A percentile compares a stretch with the other conserved stretches of the same genome.
These are phyloP conservation scores for Tricholoma bakamatsutake DNA, from an alignment of 768 basidiomycete genomes.

Conservation along the genomic window DNA sequence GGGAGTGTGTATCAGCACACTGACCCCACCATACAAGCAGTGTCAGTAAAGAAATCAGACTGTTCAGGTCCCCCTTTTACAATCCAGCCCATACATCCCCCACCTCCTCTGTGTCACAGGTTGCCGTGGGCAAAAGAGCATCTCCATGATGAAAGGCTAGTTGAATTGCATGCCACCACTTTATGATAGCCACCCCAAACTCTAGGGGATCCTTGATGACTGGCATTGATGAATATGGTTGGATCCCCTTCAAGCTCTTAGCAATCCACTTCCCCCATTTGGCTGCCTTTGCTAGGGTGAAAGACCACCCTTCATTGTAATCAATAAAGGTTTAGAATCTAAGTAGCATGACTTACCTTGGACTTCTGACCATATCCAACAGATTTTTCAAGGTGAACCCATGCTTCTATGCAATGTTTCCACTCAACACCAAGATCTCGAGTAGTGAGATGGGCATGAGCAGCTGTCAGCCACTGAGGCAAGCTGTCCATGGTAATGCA, in stretches of 20 bases:
- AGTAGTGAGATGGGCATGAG: conserved; percentile 4
- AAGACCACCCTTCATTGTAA: neutral
- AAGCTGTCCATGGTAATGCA: neutral
- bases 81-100: too few relatives aligned
- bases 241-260: neutral
- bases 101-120: too few relatives aligned
- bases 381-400: conserved; percentile 2
- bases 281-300: neutral
- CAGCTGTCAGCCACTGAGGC: neutral
- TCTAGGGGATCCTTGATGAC: conserved; percentile 9
- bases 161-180: conserved; percentile 11
- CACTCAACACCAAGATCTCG: conserved; percentile 8
- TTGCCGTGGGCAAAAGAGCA: too few relatives aligned
- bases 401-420: conserved; percentile 5
- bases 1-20: neutral
- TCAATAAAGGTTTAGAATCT: neutral
- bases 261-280: conserved; percentile 14
- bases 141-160: too few relatives aligned
- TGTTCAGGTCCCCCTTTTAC: too few relatives aligned
- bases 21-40: conserved; percentile 13
- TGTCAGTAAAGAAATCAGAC: too few relatives aligned
- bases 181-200: conserved; percentile 9
- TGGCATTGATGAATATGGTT: conserved; percentile 6
- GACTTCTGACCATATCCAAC: neutral
- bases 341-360: neutral